Conservation (phyloP, 176 grass and related monocot genomes). For the Cymbopogon citratus region DNA sequence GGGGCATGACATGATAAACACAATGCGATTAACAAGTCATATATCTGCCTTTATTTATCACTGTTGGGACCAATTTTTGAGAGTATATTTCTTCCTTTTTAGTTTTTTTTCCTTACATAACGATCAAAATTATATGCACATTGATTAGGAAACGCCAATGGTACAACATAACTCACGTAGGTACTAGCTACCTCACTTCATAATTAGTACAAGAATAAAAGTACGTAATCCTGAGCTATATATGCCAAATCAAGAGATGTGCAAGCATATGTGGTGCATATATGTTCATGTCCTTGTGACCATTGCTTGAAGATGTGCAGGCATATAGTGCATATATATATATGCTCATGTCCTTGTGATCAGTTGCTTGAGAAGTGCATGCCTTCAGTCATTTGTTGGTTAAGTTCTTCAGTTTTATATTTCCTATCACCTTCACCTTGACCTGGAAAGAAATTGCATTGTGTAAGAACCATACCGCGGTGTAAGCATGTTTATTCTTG, state of each 20-base stretch:
- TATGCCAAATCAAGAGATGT: not conserved
- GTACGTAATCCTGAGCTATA: not conserved
- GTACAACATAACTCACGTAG: constrained; percentile 1
- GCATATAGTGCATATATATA: not conserved
- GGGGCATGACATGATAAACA: not conserved
- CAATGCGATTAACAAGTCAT: not conserved
- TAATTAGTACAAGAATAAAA: constrained; percentile 7
- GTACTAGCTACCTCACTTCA: constrained; percentile 12
- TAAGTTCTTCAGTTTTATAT: constrained; percentile 18
- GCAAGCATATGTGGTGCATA: not conserved
- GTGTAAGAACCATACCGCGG: not conserved
- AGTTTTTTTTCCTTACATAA: not conserved
- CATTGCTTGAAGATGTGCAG: constrained; percentile 5
- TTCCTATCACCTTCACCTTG: not conserved
- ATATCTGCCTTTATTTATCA: not conserved
- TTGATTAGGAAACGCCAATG: not conserved
- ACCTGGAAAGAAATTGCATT: constrained; percentile 12
- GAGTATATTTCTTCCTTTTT: not conserved
- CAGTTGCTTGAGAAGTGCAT: not conserved
- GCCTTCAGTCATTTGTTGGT: constrained; percentile 27
- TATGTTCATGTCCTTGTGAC: not conserved
- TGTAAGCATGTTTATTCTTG: not conserved
- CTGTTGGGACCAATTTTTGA: too few species aligned
- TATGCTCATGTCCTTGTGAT: not conserved
- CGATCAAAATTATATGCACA: constrained; percentile 31